phyloP scores from a whole-genome alignment of 1,284 basidiomycete genomes.

The Pseudozyma thailandica region DNA sequence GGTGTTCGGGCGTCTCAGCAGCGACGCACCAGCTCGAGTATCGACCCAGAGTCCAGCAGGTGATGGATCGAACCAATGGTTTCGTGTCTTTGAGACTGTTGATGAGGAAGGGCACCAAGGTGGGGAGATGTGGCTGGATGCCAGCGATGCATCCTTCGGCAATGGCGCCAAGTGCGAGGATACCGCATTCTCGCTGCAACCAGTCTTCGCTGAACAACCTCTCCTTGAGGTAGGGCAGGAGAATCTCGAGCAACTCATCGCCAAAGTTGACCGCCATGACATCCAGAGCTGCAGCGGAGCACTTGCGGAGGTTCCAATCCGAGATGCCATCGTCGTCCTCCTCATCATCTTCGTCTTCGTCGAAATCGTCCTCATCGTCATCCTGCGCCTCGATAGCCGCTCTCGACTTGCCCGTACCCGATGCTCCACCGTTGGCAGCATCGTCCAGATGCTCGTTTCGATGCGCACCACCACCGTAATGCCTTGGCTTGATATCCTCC shows the following conservation, averaged over 20 bases:
- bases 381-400: slow-evolving; percentile 71
- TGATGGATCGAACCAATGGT: slow-evolving; percentile 97
- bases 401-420: slow-evolving; percentile 50
- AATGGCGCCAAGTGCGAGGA: slow-evolving; percentile 95
- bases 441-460: slow-evolving; percentile 65
- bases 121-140: slow-evolving; percentile 91
- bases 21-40: slow-evolving; percentile 95
- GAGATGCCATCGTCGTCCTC: slow-evolving; percentile 97
- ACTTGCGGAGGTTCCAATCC: slow-evolving; percentile 98
- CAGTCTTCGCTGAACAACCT: slow-evolving; percentile 94
- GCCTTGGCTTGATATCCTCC: slow-evolving; percentile 91
- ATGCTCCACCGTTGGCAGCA: slow-evolving; percentile 60
- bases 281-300: slow-evolving; percentile 95
- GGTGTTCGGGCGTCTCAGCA: slow-evolving; percentile 83
- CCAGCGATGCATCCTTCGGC: slow-evolving; percentile 98
- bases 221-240: slow-evolving; percentile 89
- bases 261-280: slow-evolving; percentile 94
- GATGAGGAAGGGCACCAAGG: slow-evolving; percentile 90
- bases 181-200: slow-evolving; percentile 93
- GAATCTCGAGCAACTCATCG: slow-evolving; percentile 84
- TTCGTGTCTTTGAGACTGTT: slow-evolving; percentile 90
- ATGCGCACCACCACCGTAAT: slow-evolving; percentile 83
- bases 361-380: slow-evolving; percentile 79
- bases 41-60: slow-evolving; percentile 98
- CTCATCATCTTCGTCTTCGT: slow-evolving; percentile 87